Conservation (phyloP, 2,329 filamentous ascomycete genomes). For the Penicillium vulpinum region DNA sequence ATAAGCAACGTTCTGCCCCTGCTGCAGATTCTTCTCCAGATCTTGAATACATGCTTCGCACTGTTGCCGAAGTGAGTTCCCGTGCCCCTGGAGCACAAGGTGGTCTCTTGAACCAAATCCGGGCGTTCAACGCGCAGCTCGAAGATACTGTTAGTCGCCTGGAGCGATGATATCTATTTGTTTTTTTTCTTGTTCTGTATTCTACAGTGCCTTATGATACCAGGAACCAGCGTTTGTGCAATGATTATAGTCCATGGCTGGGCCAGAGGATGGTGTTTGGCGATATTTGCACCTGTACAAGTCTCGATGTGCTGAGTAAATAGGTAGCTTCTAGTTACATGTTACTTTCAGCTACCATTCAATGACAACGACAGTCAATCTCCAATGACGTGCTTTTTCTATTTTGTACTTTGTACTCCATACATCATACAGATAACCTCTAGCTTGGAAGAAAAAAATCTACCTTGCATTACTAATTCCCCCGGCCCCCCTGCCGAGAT, state of each 20-base stretch:
- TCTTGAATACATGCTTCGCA: constrained; percentile 46
- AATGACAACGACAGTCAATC: neutral
- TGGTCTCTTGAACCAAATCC: constrained; percentile 44
- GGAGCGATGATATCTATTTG: constrained; percentile 23
- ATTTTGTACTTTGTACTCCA: too few species aligned
- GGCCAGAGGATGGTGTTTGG: constrained; percentile 2
- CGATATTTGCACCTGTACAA: neutral
- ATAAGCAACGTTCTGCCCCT: constrained; percentile 25
- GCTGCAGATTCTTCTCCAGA: constrained; percentile 32
- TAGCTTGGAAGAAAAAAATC: too few species aligned
- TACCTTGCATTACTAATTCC: constrained; percentile 10
- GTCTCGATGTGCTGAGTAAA: neutral
- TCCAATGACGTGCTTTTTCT: too few species aligned
- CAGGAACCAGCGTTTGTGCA: constrained; percentile 1
- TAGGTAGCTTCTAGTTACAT: neutral
- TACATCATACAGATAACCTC: neutral
- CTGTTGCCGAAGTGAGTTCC: constrained; percentile 44
- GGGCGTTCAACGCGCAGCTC: constrained; percentile 45
- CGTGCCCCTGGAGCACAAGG: constrained; percentile 40
- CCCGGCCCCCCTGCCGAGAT: too few species aligned
- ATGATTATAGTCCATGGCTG: neutral
- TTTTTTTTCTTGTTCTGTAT: neutral
- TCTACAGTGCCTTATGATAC: constrained; percentile 7
- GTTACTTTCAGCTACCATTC: neutral
- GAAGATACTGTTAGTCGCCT: constrained; percentile 36